Evolutionary conservation across 2,329 filamentous ascomycete genomes (phyloP), one percentile per base, ranked within the genome.

Genomic region (Phyllosticta citriasiana): DNA sequence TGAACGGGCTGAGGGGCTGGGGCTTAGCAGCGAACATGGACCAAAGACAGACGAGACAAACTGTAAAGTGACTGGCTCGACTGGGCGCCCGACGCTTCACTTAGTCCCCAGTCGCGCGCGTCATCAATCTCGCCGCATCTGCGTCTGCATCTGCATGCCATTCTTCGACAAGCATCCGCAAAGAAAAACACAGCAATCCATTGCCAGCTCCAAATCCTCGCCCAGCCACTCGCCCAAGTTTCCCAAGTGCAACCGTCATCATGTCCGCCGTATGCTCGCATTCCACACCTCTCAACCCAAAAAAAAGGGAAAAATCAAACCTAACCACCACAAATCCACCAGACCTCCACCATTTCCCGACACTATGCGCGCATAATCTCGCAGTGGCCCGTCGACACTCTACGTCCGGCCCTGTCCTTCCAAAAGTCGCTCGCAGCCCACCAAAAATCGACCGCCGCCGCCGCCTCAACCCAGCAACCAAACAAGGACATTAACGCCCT

Each of bases 401-500:
- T 82, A 47, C 79, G 80, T 26, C 80, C 80, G 14, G 73, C 76
- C 63, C 68, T 78, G 58, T 71, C 73, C 64, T 79, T 80, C 70
- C 74, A 77, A 55, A 70, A 71, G 53, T 66, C 76, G 56, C 74
- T 82, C 62, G 70, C 74, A 63, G 67, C 70, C 60, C 77, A 78
- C 58, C 72, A 75, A 53, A 57, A 53, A 54, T 57, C 40, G 25
- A 26, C 47, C 53, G 22, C 24, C 27, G 2, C 55, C 51, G 22
- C 50, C 10, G 14, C 12, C 59, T 8, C 33, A 3, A 61, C 65
- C 60, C 60, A 26, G 53, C 65, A 66, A 26, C 79, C 82, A 63
- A 67, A 75, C 33, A 70, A 70, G 33, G 77, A 82, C 66, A 71
- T 84, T 59, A 85, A 85, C 66, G 83, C 82, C 4, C 77, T 86